A percentile compares a stretch with the other conserved stretches of the same genome.
Evolutionary conservation across 2,329 filamentous ascomycete genomes (phyloP).

Genomic region (Knoxdaviesia capensis): DNA sequence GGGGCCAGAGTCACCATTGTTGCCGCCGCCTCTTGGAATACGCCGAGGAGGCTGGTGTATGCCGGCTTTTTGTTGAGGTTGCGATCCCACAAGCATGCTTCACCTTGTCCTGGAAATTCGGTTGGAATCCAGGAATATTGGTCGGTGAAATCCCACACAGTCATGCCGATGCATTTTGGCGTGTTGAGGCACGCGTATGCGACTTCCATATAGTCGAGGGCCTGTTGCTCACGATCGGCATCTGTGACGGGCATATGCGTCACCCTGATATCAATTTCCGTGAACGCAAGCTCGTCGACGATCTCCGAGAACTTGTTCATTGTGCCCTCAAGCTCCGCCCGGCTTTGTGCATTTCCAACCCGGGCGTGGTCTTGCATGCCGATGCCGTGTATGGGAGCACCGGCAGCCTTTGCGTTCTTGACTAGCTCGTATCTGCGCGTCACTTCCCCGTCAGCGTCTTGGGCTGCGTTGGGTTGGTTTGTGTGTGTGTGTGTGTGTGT

Average conservation of each 20-base stretch:
- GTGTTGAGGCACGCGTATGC: constrained; percentile 12
- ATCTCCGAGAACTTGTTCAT: constrained; percentile 22
- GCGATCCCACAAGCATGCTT: constrained; percentile 20
- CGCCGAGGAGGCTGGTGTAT: constrained; percentile 7
- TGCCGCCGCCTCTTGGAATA: too few species aligned
- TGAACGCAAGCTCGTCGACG: constrained; percentile 28
- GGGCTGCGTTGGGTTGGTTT: too few species aligned
- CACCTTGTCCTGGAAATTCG: constrained; percentile 19
- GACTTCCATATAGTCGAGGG: constrained; percentile 10
- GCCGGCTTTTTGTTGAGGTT: constrained; percentile 21
- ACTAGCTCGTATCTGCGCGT: constrained; percentile 16
- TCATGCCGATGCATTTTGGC: constrained; percentile 12
- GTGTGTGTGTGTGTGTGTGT: too few species aligned
- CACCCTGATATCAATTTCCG: constrained; percentile 32
- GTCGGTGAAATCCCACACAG: constrained; percentile 16
- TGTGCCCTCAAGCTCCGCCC: constrained; percentile 17
- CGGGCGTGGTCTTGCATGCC: constrained; percentile 42
- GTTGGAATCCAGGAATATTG: constrained; percentile 20
- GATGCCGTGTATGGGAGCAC: constrained; percentile 39
- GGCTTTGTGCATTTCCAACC: constrained; percentile 25
- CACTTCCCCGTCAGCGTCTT: too few species aligned
- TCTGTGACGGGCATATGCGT: constrained; percentile 9
- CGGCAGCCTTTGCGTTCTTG: constrained; percentile 21
- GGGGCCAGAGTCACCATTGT: too few species aligned
- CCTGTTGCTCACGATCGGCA: constrained; percentile 11